These are phyloP conservation scores for Anacardium occidentale DNA, from an alignment of 345 rosid genomes.

Conservation along the genomic window DNA sequence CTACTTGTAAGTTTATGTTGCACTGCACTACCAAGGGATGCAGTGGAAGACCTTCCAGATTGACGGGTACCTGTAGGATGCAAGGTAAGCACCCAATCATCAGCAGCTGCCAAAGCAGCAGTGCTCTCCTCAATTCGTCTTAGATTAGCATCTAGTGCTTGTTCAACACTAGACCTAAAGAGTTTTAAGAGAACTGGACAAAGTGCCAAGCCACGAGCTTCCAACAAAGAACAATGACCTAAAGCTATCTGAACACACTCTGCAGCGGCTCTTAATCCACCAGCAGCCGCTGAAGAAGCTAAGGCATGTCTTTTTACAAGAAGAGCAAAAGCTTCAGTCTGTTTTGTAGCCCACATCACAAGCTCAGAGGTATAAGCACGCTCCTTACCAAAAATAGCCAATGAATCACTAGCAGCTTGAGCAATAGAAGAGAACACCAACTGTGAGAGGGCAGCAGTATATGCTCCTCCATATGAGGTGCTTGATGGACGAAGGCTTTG, in stretches of 20 bases:
- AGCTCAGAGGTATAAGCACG: conserved; percentile 92
- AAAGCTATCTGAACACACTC: conserved; percentile 99
- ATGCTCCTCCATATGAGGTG: conserved; percentile 98
- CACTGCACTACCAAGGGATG: conserved; percentile 44
- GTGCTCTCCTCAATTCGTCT: conserved; percentile 97
- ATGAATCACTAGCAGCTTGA: conserved; percentile 91
- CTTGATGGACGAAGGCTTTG: conserved; percentile 94
- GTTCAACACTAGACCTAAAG: conserved; percentile 96
- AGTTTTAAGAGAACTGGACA: conserved; percentile 85
- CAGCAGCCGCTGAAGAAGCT: conserved; percentile 98
- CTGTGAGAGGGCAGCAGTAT: conserved; percentile 98
- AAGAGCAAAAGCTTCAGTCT: conserved; percentile 81
- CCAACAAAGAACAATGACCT: conserved; percentile 97
- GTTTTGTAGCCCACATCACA: conserved; percentile 97
- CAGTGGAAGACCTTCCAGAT: conserved; percentile 54
- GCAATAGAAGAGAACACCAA: conserved; percentile 93
- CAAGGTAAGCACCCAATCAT: conserved; percentile 89
- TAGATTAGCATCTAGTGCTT: conserved; percentile 91
- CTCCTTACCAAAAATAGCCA: conserved; percentile 80
- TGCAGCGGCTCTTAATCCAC: conserved; percentile 98
- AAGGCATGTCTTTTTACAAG: conserved; percentile 97
- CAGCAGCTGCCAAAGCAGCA: conserved; percentile 99
- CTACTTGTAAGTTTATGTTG: conserved; percentile 93
- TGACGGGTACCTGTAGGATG: conserved; percentile 67
- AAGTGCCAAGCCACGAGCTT: conserved; percentile 90